A percentile compares a stretch with the other conserved stretches of the same genome.
Conservation (phyloP, 371 early-diverging fungal species). For the Nematocida displodere region DNA sequence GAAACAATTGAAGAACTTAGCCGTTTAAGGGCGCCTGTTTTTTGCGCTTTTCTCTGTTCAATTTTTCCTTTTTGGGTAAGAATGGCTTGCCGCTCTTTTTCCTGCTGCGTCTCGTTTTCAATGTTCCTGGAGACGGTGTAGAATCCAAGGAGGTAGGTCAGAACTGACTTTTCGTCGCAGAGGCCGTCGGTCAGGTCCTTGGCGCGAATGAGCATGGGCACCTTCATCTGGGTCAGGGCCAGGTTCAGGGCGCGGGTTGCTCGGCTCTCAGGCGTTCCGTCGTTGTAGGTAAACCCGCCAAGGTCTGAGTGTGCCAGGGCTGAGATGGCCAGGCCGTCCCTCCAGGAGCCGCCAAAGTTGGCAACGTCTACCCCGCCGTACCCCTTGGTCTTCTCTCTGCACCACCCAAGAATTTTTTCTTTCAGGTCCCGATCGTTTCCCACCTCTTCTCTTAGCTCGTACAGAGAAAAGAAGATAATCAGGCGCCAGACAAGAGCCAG, state of each 20-base stretch:
- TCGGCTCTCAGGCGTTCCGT: slow-evolving; percentile 9
- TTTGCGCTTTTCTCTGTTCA: not conserved
- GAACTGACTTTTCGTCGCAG: slow-evolving; percentile 49
- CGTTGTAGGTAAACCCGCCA: slow-evolving; percentile 31
- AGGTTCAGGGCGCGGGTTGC: slow-evolving; percentile 24
- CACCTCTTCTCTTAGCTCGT: slow-evolving; percentile 66
- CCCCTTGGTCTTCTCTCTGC: slow-evolving; percentile 1
- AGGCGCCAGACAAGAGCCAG: slow-evolving; percentile 93
- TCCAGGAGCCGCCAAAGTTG: slow-evolving; percentile 40
- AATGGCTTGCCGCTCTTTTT: not conserved
- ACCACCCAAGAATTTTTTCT: slow-evolving; percentile 19
- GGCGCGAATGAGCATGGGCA: slow-evolving; percentile 19
- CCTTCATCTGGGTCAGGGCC: slow-evolving; percentile 9
- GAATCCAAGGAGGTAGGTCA: slow-evolving; percentile 37
- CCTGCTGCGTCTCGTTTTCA: not conserved
- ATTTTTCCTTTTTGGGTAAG: not conserved
- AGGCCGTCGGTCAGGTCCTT: slow-evolving; percentile 7
- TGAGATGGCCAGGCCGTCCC: slow-evolving; percentile 34
- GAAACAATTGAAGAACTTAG: not conserved
- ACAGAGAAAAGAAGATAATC: slow-evolving; percentile 84
- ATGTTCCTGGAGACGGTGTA: slow-evolving; percentile 10
- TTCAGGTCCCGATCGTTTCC: not conserved
- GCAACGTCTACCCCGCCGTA: slow-evolving; percentile 5
- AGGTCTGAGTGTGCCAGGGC: slow-evolving; percentile 48
- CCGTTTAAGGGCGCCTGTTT: not conserved